Conservation (phyloP, 2,329 filamentous ascomycete species). For the Myriosclerotinia scirpicola region DNA sequence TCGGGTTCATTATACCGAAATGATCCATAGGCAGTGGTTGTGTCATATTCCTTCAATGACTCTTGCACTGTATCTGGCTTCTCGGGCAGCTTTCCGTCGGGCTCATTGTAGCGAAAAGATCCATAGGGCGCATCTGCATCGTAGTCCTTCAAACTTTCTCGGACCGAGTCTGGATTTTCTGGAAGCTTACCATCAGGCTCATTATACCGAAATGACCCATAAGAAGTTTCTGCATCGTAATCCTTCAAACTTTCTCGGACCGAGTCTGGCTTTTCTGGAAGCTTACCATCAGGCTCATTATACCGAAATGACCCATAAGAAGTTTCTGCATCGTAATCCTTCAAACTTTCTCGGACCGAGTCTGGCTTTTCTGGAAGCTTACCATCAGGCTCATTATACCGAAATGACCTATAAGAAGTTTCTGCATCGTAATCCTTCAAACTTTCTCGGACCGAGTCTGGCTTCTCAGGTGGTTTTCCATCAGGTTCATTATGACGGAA, state of each 20-base stretch:
- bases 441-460: conserved; percentile 41
- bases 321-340: conserved; percentile 18
- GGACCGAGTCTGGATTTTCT: conserved; percentile 35
- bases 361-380: conserved; percentile 33
- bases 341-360: conserved; percentile 29
- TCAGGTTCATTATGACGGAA: conserved; percentile 35
- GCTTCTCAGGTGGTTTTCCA: conserved; percentile 30
- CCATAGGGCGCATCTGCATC: conserved; percentile 35
- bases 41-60: conserved; percentile 34
- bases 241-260: conserved; percentile 42
- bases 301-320: conserved; percentile 33
- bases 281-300: conserved; percentile 44
- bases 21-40: no score
- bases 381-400: conserved; percentile 34
- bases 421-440: conserved; percentile 44
- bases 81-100: conserved; percentile 30
- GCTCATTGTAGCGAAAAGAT: conserved; percentile 33
- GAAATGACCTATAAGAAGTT: conserved; percentile 29
- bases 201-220: conserved; percentile 32
- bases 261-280: conserved; percentile 30
- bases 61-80: conserved; percentile 41
- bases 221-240: conserved; percentile 41
- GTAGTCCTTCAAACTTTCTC: neutral
- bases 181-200: conserved; percentile 34
- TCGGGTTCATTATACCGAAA: no score